These are phyloP conservation scores for Nitzschia palea DNA, from an alignment of 108 stramenopile genomes.

Conservation along the genomic window DNA sequence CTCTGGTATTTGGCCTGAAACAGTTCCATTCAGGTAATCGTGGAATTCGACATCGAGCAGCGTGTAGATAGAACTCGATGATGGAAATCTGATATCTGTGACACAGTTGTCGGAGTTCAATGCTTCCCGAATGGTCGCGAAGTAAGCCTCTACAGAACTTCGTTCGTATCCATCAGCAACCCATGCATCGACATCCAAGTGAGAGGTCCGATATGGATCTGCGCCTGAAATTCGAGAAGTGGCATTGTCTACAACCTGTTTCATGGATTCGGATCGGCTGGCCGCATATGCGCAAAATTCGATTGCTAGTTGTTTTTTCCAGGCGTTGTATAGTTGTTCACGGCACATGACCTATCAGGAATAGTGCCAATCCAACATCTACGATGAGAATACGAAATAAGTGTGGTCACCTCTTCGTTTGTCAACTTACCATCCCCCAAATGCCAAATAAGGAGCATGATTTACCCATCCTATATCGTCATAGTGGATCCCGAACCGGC, in stretches of 20 bases:
- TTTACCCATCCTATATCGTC: constrained; percentile 35
- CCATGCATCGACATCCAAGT: constrained; percentile 22
- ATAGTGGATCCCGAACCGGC: constrained; percentile 14
- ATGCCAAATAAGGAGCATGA: constrained; percentile 37
- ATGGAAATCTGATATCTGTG: constrained; percentile 37
- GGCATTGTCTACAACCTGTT: constrained; percentile 21
- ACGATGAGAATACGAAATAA: background rate
- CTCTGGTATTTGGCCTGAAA: background rate
- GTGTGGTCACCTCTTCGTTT: background rate
- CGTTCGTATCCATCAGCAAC: constrained; percentile 23
- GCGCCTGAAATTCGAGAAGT: constrained; percentile 7
- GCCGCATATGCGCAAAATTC: constrained; percentile 36
- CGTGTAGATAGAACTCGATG: constrained; percentile 18
- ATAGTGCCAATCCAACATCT: background rate
- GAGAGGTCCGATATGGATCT: constrained; percentile 38
- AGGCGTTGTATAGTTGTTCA: constrained; percentile 7
- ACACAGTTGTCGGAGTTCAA: constrained; percentile 31
- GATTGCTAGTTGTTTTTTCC: constrained; percentile 16
- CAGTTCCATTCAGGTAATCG: constrained; percentile 8
- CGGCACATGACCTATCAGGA: background rate
- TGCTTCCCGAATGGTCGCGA: constrained; percentile 16
- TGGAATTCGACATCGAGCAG: constrained; percentile 16
- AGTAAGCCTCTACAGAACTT: constrained; percentile 13
- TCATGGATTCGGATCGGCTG: constrained; percentile 1
- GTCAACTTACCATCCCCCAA: constrained; percentile 28